These are phyloP conservation scores for Arthrocladium fulminans DNA, from an alignment of 2,329 filamentous ascomycete genomes.

Conservation along the genomic window DNA sequence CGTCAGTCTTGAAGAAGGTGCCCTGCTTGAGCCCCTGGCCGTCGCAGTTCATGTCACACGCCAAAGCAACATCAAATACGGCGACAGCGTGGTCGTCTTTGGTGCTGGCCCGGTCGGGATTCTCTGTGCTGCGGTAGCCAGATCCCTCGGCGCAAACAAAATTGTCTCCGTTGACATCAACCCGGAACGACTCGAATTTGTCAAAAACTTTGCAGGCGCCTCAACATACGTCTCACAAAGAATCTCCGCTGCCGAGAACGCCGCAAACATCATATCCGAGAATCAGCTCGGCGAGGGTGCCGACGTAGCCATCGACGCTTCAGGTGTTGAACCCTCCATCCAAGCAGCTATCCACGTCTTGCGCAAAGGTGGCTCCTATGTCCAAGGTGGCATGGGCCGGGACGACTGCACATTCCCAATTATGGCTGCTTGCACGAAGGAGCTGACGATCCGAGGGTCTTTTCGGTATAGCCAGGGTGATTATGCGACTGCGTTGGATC, in stretches of 20 bases:
- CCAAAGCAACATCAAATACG: constrained; percentile 63
- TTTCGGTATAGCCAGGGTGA: constrained; percentile 87
- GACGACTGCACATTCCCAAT: constrained; percentile 85
- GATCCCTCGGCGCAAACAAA: constrained; percentile 73
- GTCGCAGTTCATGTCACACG: constrained; percentile 78
- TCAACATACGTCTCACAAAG: constrained; percentile 52
- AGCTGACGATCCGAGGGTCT: constrained; percentile 75
- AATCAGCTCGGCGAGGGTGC: constrained; percentile 58
- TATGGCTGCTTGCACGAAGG: constrained; percentile 79
- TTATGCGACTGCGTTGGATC: constrained; percentile 71
- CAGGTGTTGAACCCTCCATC: constrained; percentile 68
- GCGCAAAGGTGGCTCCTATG: constrained; percentile 63
- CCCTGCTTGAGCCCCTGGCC: constrained; percentile 78
- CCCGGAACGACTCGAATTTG: constrained; percentile 68
- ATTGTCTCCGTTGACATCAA: constrained; percentile 87
- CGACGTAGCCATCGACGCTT: constrained; percentile 72
- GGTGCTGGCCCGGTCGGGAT: constrained; percentile 82
- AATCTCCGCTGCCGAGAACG: constrained; percentile 61
- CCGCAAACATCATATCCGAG: constrained; percentile 54
- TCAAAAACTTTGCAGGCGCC: constrained; percentile 54
- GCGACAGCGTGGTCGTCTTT: constrained; percentile 72
- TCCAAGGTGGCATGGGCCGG: constrained; percentile 86
- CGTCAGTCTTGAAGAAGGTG: constrained; percentile 75
- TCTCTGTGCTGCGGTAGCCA: constrained; percentile 76
- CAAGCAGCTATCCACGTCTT: constrained; percentile 65